These are phyloP conservation scores for Corymbia calophylla DNA, from an alignment of 441 rosid species.

Conservation along the genomic window DNA sequence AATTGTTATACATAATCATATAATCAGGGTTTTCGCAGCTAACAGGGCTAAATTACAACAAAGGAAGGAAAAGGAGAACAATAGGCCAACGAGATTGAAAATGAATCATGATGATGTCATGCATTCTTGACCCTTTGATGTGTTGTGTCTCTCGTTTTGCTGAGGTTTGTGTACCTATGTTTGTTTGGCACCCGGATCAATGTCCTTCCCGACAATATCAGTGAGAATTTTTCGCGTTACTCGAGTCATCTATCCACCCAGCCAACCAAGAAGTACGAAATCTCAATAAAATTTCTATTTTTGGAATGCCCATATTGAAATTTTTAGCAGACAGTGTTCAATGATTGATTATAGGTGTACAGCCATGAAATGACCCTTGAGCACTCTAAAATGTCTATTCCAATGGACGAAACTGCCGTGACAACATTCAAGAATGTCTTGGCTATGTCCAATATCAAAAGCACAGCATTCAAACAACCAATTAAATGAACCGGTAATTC, in stretches of 20 bases:
- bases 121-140: not conserved
- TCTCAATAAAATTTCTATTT: not conserved
- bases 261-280: not conserved
- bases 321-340: not conserved
- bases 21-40: not conserved
- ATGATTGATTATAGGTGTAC: not conserved
- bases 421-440: not conserved
- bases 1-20: not conserved
- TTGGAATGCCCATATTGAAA: not conserved
- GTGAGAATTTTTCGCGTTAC: not conserved
- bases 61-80: not conserved
- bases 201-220: not conserved
- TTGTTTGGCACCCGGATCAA: not conserved
- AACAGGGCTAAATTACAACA: not conserved
- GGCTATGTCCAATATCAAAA: not conserved
- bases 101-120: not conserved
- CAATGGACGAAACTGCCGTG: not conserved
- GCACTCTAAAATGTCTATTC: not conserved
- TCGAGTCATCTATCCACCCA: not conserved
- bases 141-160: not conserved
- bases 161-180: not conserved
- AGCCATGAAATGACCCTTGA: not conserved
- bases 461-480: not conserved
- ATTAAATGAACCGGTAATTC: not conserved
- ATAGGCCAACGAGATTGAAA: not conserved